These are phyloP conservation scores for Xylaria multiplex DNA, from an alignment of 2,329 filamentous ascomycete species.

Conservation along the genomic window DNA sequence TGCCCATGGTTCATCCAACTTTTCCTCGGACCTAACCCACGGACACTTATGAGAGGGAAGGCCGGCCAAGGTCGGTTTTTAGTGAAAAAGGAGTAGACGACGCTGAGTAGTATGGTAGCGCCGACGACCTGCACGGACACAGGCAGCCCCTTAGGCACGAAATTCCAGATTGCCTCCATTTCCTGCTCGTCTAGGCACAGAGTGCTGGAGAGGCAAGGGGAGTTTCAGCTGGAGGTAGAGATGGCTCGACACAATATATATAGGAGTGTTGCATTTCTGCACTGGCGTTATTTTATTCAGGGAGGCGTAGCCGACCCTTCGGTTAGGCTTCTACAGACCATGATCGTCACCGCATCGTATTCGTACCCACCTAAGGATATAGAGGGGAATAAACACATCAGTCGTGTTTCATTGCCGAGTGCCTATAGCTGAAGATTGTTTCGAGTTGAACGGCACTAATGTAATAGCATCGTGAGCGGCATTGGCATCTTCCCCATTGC, in stretches of 20 bases:
- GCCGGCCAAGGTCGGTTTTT: conserved; percentile 43
- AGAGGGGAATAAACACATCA: conserved; percentile 5
- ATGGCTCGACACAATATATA: conserved; percentile 12
- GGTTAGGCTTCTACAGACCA: conserved; percentile 11
- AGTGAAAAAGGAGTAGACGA: conserved; percentile 45
- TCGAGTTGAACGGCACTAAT: background rate
- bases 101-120: conserved; percentile 43
- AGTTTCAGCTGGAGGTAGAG: background rate
- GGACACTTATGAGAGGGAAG: conserved; percentile 45
- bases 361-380: conserved; percentile 16
- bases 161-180: conserved; percentile 44
- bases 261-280: background rate
- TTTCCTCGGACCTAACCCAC: conserved; percentile 45
- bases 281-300: conserved; percentile 19
- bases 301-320: conserved; percentile 20
- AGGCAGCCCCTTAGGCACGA: conserved; percentile 46
- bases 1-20: conserved; percentile 45
- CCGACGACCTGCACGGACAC: conserved; percentile 45
- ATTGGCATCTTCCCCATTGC: background rate
- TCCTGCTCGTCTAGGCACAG: background rate
- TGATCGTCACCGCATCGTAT: conserved; percentile 23
- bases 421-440: background rate
- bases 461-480: background rate
- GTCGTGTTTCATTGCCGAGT: background rate
- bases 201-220: background rate